Evolutionary conservation across 2,329 filamentous ascomycete species (phyloP).

Genomic region (Botrytis pseudocinerea): DNA sequence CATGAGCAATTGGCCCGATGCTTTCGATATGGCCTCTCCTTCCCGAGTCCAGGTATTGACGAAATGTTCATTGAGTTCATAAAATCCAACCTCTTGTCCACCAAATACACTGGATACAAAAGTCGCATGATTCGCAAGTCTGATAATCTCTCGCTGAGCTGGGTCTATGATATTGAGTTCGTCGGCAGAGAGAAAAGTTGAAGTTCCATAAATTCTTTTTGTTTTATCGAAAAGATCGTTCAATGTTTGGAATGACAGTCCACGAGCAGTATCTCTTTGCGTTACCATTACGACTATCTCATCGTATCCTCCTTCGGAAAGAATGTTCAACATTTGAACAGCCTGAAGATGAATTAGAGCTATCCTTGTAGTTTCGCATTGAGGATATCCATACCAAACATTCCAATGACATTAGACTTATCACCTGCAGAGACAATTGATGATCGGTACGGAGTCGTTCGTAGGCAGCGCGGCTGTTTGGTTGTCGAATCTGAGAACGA

Average conservation of each 20-base stretch:
- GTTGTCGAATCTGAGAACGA: not conserved
- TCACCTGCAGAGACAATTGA: conserved; percentile 49
- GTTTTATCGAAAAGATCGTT: conserved; percentile 64
- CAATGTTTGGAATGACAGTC: conserved; percentile 62
- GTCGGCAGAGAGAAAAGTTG: conserved; percentile 53
- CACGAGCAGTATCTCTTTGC: conserved; percentile 54
- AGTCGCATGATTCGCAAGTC: conserved; percentile 64
- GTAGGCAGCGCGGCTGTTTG: not conserved
- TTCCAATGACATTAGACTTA: conserved; percentile 61
- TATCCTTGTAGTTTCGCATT: conserved; percentile 3
- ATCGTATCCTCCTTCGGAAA: conserved; percentile 56
- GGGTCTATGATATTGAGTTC: conserved; percentile 52
- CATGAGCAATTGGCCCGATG: conserved; percentile 60
- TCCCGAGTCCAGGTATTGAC: conserved; percentile 64
- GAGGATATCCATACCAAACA: conserved; percentile 51
- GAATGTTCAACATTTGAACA: conserved; percentile 57
- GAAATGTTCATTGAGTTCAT: conserved; percentile 63
- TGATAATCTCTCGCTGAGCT: conserved; percentile 58
- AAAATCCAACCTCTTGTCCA: conserved; percentile 64
- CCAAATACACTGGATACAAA: conserved; percentile 64
- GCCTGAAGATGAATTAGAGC: conserved; percentile 45
- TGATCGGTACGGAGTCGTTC: conserved; percentile 31
- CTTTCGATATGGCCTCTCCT: conserved; percentile 57
- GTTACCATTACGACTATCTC: conserved; percentile 59
- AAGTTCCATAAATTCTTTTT: conserved; percentile 58